A percentile compares a stretch with the other conserved stretches of the same genome.
Conservation (phyloP, 306 rosid species). For the Abrus precatorius region DNA sequence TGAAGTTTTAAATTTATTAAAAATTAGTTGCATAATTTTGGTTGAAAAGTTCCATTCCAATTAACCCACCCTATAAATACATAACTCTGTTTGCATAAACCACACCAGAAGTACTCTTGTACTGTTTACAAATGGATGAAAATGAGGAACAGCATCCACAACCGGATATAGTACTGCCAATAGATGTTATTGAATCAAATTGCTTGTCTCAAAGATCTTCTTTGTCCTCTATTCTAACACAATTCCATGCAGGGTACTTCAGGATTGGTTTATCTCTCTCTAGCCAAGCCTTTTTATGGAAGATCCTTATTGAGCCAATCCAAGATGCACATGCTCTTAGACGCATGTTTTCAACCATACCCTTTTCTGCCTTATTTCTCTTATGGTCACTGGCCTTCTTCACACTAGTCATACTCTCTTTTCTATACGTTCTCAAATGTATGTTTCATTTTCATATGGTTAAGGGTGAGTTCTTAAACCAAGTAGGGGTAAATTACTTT, state of each 20-base stretch:
- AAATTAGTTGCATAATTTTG: neutral
- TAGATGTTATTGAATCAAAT: constrained; percentile 38
- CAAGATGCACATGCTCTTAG: constrained; percentile 48
- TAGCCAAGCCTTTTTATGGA: constrained; percentile 66
- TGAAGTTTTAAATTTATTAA: neutral
- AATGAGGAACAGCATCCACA: constrained; percentile 37
- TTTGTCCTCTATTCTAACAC: constrained; percentile 38
- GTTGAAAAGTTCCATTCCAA: neutral
- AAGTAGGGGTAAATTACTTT: constrained; percentile 59
- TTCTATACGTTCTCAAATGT: constrained; percentile 61
- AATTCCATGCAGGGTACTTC: constrained; percentile 71
- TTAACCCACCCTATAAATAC: constrained; percentile 41
- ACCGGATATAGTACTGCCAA: constrained; percentile 21
- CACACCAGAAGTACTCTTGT: neutral
- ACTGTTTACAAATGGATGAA: neutral
- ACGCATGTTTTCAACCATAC: constrained; percentile 51
- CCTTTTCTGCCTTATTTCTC: constrained; percentile 51
- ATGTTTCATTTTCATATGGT: constrained; percentile 55
- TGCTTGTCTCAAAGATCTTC: constrained; percentile 40
- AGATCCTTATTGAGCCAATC: constrained; percentile 52
- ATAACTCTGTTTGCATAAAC: neutral
- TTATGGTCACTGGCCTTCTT: constrained; percentile 59
- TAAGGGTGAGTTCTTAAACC: constrained; percentile 58
- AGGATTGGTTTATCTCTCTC: constrained; percentile 63
- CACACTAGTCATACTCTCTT: constrained; percentile 50